phyloP scores from a whole-genome alignment of 2,329 filamentous ascomycete genomes.

The Trichoderma hamatum region DNA sequence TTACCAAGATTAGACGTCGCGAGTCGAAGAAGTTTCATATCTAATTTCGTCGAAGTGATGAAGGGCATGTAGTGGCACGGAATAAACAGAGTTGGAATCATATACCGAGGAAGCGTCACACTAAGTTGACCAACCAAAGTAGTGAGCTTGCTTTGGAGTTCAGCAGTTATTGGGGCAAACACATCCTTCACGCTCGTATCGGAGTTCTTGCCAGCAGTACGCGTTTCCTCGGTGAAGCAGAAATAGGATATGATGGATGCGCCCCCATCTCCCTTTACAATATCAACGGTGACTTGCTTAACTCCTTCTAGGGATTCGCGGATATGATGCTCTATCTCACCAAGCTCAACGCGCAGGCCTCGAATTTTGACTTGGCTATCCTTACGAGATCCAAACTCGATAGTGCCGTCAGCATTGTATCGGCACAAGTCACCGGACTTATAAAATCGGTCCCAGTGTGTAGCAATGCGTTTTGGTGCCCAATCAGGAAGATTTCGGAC shows the following conservation, averaged over 20 bases:
- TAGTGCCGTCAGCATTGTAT: conserved; percentile 28
- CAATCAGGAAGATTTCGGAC: conserved; percentile 6
- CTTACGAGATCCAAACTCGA: conserved; percentile 31
- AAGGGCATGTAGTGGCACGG: conserved; percentile 25
- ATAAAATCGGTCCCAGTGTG: conserved; percentile 26
- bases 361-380: conserved; percentile 34
- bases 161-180: conserved; percentile 7
- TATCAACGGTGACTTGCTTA: conserved; percentile 25
- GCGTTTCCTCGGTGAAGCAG: conserved; percentile 20
- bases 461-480: conserved; percentile 6
- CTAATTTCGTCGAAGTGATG: conserved; percentile 27
- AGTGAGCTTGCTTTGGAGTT: conserved; percentile 12
- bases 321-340: conserved; percentile 29
- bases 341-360: conserved; percentile 31
- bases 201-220: not conserved
- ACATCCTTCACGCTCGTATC: not conserved
- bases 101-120: conserved; percentile 24
- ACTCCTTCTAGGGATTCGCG: conserved; percentile 13
- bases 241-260: conserved; percentile 24
- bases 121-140: conserved; percentile 24
- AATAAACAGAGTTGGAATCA: conserved; percentile 25
- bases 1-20: conserved; percentile 9
- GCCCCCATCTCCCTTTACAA: conserved; percentile 18
- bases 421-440: conserved; percentile 31
- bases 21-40: conserved; percentile 25